Conservation (phyloP, 179 eudicot genomes). For the Carnegiea gigantea region DNA sequence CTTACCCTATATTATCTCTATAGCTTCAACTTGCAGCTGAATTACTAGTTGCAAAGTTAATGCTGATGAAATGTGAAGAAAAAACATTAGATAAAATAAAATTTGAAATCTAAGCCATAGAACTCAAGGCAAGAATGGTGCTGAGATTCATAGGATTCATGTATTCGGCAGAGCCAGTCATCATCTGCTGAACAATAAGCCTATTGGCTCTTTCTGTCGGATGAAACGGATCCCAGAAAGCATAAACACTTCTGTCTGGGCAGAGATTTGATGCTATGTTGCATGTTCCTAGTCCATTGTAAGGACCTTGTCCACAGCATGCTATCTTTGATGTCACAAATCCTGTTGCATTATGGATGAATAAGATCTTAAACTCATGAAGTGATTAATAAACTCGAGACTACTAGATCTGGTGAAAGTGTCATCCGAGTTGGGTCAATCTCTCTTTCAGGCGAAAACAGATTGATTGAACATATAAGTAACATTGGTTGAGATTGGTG, state of each 20-base stretch:
- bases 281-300: slow-evolving; percentile 40
- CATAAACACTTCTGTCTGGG: slow-evolving; percentile 29
- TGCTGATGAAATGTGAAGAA: background rate
- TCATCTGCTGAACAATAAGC: slow-evolving; percentile 37
- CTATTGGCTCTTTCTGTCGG: slow-evolving; percentile 38
- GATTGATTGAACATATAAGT: too few relatives aligned
- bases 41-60: background rate
- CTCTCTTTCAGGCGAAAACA: too few relatives aligned
- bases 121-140: slow-evolving; percentile 37
- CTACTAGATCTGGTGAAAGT: too few relatives aligned
- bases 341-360: slow-evolving; percentile 18
- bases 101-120: background rate
- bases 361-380: background rate
- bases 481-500: too few relatives aligned
- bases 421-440: too few relatives aligned
- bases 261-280: slow-evolving; percentile 35
- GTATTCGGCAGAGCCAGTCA: slow-evolving; percentile 32
- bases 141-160: slow-evolving; percentile 47
- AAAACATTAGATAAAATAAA: background rate
- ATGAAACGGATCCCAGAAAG: slow-evolving; percentile 46
- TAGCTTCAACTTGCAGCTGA: background rate
- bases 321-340: slow-evolving; percentile 37
- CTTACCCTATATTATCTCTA: slow-evolving; percentile 1
- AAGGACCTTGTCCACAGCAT: slow-evolving; percentile 50
- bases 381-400: background rate